Conservation (phyloP, 306 rosid genomes). For the Arachis hypogaea region DNA sequence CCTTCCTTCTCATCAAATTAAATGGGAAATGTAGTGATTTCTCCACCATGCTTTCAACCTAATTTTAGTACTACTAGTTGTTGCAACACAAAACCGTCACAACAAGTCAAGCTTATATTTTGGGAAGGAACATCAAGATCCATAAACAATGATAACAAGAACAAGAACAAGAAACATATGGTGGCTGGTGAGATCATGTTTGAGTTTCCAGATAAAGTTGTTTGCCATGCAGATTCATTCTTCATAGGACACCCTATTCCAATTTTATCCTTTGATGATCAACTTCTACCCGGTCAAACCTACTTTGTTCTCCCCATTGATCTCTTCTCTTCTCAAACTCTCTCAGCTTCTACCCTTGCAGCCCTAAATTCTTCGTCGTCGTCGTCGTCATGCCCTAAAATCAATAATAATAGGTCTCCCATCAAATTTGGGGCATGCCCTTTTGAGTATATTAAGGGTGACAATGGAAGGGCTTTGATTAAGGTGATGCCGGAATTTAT, state of each 20-base stretch:
- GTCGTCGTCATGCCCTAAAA: conserved; percentile 36
- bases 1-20: neutral
- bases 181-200: conserved; percentile 86
- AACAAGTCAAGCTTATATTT: conserved; percentile 55
- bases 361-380: conserved; percentile 27
- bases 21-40: conserved; percentile 62
- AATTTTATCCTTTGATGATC: conserved; percentile 63
- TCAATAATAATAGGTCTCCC: conserved; percentile 22
- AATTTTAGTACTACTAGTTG: too few relatives aligned
- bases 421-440: conserved; percentile 69
- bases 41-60: conserved; percentile 55
- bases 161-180: conserved; percentile 40
- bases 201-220: conserved; percentile 79
- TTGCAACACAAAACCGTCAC: conserved; percentile 4
- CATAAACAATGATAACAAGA: conserved; percentile 23
- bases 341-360: conserved; percentile 61
- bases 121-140: conserved; percentile 58
- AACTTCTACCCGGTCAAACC: conserved; percentile 71
- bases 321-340: conserved; percentile 48
- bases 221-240: conserved; percentile 84
- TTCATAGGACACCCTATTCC: conserved; percentile 82
- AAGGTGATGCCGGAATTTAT: conserved; percentile 87
- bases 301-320: conserved; percentile 89
- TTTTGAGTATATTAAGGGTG: conserved; percentile 63
- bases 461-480: conserved; percentile 65